Evolutionary conservation across 306 rosid species (phyloP).

Genomic region (Vigna trinervia): DNA sequence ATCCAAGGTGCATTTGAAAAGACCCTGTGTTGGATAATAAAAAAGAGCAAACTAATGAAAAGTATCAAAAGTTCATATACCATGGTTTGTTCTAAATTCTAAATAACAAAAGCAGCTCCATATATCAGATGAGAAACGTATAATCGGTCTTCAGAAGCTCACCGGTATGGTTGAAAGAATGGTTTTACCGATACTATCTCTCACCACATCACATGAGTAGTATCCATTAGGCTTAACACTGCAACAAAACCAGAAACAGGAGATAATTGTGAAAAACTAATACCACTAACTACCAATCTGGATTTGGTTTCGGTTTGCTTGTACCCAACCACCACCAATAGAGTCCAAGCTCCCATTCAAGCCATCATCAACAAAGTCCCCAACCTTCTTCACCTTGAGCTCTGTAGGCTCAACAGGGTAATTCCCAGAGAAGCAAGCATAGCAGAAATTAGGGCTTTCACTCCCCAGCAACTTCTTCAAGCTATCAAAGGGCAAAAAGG

Average conservation of each 20-base stretch:
- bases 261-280: conserved; percentile 22
- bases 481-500: conserved; percentile 79
- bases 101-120: conserved; percentile 35
- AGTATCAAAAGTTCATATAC: conserved; percentile 30
- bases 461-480: conserved; percentile 60
- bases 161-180: conserved; percentile 32
- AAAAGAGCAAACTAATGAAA: neutral
- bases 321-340: conserved; percentile 88
- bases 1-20: neutral
- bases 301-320: conserved; percentile 58
- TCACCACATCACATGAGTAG: conserved; percentile 23
- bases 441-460: conserved; percentile 69
- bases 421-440: conserved; percentile 93
- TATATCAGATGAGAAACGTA: conserved; percentile 16
- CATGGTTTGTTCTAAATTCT: conserved; percentile 35
- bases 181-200: conserved; percentile 7
- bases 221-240: neutral
- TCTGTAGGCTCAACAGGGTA: conserved; percentile 95
- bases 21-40: neutral
- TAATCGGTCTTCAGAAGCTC: conserved; percentile 44
- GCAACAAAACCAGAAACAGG: conserved; percentile 9
- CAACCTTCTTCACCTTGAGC: conserved; percentile 84
- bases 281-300: conserved; percentile 42
- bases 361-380: conserved; percentile 93
- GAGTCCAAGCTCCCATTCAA: conserved; percentile 80